These are phyloP conservation scores for Phoma sp. DNA, from an alignment of 2,329 filamentous ascomycete genomes.

Conservation along the genomic window DNA sequence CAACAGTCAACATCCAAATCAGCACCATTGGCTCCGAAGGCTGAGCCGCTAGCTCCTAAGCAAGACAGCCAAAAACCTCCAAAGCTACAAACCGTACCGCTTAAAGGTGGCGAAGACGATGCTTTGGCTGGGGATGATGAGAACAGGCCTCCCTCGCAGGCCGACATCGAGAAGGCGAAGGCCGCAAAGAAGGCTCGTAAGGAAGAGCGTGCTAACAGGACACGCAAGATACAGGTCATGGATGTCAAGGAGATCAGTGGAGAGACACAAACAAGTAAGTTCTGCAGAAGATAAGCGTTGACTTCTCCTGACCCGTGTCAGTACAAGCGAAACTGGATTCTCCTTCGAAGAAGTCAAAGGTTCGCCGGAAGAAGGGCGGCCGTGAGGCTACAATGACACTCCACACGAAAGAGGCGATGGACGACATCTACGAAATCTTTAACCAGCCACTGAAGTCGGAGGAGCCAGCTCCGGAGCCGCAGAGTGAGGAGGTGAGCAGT, in stretches of 20 bases:
- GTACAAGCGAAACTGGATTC: conserved; percentile 95
- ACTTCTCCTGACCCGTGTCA: conserved; percentile 47
- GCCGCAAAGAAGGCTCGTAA: conserved; percentile 53
- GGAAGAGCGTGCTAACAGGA: conserved; percentile 58
- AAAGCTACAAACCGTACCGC: conserved; percentile 36
- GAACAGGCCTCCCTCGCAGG: conserved; percentile 52
- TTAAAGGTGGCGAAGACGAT: conserved; percentile 45
- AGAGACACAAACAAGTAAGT: conserved; percentile 89
- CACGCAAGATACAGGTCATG: conserved; percentile 72
- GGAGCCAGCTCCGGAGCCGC: conserved; percentile 57
- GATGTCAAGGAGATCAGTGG: conserved; percentile 70
- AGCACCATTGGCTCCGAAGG: conserved; percentile 5
- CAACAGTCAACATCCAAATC: conserved; percentile 18
- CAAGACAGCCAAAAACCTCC: conserved; percentile 22
- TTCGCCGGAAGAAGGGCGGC: conserved; percentile 74
- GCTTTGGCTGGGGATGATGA: conserved; percentile 51
- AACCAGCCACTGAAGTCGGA: conserved; percentile 75
- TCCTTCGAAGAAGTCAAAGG: conserved; percentile 76
- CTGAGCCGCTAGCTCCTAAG: conserved; percentile 23
- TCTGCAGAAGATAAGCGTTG: background rate
- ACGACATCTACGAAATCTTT: conserved; percentile 97
- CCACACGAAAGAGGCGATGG: conserved; percentile 91
- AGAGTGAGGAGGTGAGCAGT: conserved; percentile 70
- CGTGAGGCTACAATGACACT: conserved; percentile 96
- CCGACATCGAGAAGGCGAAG: conserved; percentile 65